These are phyloP conservation scores for Acacia acuminata DNA, from an alignment of 306 rosid genomes.

Conservation along the genomic window DNA sequence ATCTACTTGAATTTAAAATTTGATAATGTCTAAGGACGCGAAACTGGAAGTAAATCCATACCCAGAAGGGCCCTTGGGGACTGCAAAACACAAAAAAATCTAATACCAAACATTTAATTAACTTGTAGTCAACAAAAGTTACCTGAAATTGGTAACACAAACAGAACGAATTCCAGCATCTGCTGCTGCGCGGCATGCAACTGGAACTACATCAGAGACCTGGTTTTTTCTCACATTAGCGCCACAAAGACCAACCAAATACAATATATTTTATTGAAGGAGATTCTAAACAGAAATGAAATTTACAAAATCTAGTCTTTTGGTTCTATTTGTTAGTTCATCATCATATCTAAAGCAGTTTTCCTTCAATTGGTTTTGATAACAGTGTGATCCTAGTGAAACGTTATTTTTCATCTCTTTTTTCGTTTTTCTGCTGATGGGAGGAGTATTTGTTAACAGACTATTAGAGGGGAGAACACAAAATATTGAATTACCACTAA, in stretches of 20 bases:
- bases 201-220: slow-evolving; percentile 98
- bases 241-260: slow-evolving; percentile 22
- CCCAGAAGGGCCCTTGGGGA: neutral
- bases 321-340: neutral
- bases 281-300: slow-evolving; percentile 23
- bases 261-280: neutral
- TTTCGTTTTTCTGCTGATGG: slow-evolving; percentile 13
- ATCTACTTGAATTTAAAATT: slow-evolving; percentile 9
- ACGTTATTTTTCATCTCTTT: neutral
- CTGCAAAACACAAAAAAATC: neutral
- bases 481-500: slow-evolving; percentile 66
- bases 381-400: neutral
- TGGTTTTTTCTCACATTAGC: slow-evolving; percentile 36
- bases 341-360: neutral
- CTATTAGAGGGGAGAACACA: neutral
- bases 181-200: slow-evolving; percentile 95
- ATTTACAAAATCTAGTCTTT: neutral
- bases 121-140: neutral
- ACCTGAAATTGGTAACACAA: slow-evolving; percentile 97
- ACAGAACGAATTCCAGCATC: slow-evolving; percentile 98
- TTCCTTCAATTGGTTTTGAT: neutral
- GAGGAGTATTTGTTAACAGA: slow-evolving; percentile 1
- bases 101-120: neutral
- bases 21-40: neutral
- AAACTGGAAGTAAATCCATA: slow-evolving; percentile 9